These are phyloP conservation scores for Leucogyrophana mollusca DNA, from an alignment of 768 basidiomycete genomes.

Conservation along the genomic window DNA sequence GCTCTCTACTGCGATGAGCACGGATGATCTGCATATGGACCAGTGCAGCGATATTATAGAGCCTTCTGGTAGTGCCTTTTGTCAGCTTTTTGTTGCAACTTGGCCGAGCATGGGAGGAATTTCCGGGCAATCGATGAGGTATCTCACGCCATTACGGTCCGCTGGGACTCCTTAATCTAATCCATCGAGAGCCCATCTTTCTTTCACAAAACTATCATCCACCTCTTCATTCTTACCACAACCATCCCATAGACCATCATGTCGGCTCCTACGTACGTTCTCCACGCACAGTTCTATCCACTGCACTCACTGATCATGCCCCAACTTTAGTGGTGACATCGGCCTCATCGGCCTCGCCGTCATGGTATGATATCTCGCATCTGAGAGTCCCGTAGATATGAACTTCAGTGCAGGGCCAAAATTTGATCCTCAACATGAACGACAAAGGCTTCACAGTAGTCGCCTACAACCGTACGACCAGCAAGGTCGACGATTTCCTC, in stretches of 20 bases:
- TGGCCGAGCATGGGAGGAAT: slow-evolving; percentile 14
- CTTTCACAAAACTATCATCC: slow-evolving; percentile 32
- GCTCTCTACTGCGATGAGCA: too few relatives aligned
- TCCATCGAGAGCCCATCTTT: slow-evolving; percentile 28
- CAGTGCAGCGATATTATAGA: too few relatives aligned
- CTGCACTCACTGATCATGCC: slow-evolving; percentile 23
- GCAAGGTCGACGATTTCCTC: slow-evolving; percentile 95
- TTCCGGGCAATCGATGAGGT: neutral
- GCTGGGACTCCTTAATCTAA: slow-evolving; percentile 20
- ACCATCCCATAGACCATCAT: slow-evolving; percentile 34
- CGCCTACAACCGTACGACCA: slow-evolving; percentile 95
- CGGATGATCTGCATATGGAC: too few relatives aligned
- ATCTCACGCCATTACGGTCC: slow-evolving; percentile 18
- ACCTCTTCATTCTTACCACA: slow-evolving; percentile 31
- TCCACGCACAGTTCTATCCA: neutral
- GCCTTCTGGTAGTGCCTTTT: too few relatives aligned
- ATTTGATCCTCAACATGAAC: slow-evolving; percentile 97
- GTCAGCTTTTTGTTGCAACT: slow-evolving; percentile 2
- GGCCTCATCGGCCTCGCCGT: slow-evolving; percentile 98
- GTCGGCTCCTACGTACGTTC: slow-evolving; percentile 51
- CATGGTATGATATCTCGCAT: slow-evolving; percentile 64
- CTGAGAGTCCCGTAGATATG: slow-evolving; percentile 7
- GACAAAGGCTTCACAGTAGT: slow-evolving; percentile 99
- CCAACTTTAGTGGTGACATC: slow-evolving; percentile 78
- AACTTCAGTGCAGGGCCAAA: slow-evolving; percentile 71